Evolutionary conservation across 2,329 filamentous ascomycete genomes (phyloP).

Genomic region (Claviceps capensis): DNA sequence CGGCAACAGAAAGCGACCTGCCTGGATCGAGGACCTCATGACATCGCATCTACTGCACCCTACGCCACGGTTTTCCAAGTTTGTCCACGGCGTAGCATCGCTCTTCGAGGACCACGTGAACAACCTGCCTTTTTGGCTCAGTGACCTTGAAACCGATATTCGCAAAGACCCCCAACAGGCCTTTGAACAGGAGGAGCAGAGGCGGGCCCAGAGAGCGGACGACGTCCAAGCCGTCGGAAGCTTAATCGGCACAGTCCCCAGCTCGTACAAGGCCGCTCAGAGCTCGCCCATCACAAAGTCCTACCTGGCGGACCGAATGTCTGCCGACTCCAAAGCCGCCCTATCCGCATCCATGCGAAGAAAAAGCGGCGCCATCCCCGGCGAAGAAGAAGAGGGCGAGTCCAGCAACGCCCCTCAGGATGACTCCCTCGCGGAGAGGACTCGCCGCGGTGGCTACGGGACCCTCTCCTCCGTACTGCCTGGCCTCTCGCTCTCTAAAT

Average conservation of each 20-base stretch:
- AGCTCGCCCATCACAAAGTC: conserved; percentile 58
- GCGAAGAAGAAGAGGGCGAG: conserved; percentile 25
- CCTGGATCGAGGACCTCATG: conserved; percentile 89
- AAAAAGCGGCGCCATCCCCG: conserved; percentile 13
- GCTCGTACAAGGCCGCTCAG: conserved; percentile 43
- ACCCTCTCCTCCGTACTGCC: conserved; percentile 63
- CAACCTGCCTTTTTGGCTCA: conserved; percentile 90
- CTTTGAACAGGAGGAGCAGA: conserved; percentile 82
- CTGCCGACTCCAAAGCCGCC: conserved; percentile 27
- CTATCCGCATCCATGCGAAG: conserved; percentile 15
- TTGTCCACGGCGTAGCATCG: conserved; percentile 81
- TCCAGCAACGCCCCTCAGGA: conserved; percentile 21
- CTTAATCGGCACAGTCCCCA: conserved; percentile 51
- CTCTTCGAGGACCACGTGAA: conserved; percentile 96
- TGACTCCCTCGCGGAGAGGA: conserved; percentile 10
- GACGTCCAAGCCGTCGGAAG: conserved; percentile 84
- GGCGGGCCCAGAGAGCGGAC: conserved; percentile 65
- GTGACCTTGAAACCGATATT: conserved; percentile 84
- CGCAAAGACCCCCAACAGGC: conserved; percentile 81
- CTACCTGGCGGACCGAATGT: conserved; percentile 42
- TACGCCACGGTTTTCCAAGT: conserved; percentile 87
- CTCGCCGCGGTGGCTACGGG: conserved; percentile 27
- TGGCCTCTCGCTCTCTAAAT: conserved; percentile 68
- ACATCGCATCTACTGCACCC: conserved; percentile 83
- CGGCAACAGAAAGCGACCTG: conserved; percentile 51